Evolutionary conservation across 192 early-diverging fungal genomes (phyloP), one percentile per base, ranked within the genome.

Genomic region (Podila clonocystis): DNA sequence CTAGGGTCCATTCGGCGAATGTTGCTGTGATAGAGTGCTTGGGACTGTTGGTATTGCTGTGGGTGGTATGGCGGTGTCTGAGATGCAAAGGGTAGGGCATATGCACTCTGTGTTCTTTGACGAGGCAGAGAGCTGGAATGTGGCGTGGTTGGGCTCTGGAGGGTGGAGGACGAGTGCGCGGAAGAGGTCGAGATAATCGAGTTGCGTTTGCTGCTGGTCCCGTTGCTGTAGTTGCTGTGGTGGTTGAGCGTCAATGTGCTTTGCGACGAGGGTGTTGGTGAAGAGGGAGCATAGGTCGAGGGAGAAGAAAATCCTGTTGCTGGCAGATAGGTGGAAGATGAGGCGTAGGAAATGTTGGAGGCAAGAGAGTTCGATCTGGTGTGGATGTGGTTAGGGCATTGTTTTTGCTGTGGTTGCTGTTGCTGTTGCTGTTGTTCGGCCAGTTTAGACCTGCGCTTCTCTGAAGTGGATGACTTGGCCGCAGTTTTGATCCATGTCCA

Each of bases 401-500:
- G 50, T 7, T 22, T 4, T n/a, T 52, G 17, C 0, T 52, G 19
- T 52, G 3, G 17, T 20, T 52, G 50, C 4, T 17, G n/a, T 52
- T 52, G n/a, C 2, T 52, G 34, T 36, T 36, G 34, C 9, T 36
- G 34, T 36, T 36, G 34, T 36, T 36, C 9, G 34, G 34, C 34
- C 34, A 36, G 34, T 11, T 52, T 52, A 11, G 50, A 52, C 50
- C n/a, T 52, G 50, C 50, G 50, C n/a, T 22, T 17, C 50, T 52
- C 50, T 6, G 50, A 52, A 52, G n/a, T 22, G 5, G 50, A 52
- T 5, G 50, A n/a, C 50, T 52, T 52, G 17, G 50, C 50, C n/a
- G 50, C n/a, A 20, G 50, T 52, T 58, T 78, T 78, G 68, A 78
- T 34, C 75, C 75, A 78, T 28, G 50, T 72, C 75, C 75, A 78